Evolutionary conservation across 2,329 filamentous ascomycete species (phyloP).

Genomic region (Cryphonectria carpinicola): DNA sequence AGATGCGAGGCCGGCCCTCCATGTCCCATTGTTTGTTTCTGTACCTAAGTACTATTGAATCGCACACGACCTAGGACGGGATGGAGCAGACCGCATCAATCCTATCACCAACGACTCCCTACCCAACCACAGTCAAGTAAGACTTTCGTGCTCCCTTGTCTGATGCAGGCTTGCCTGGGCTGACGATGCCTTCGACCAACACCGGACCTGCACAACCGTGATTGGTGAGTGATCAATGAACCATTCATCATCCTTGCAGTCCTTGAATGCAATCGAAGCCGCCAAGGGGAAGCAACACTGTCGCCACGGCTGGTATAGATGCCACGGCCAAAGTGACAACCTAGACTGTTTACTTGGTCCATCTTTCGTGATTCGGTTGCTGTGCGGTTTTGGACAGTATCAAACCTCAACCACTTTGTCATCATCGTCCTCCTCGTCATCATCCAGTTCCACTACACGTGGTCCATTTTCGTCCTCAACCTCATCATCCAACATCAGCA

Average conservation of each 20-base stretch:
- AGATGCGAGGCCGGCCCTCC: neutral
- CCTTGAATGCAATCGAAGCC: neutral
- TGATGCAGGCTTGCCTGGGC: slow-evolving; percentile 25
- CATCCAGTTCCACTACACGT: slow-evolving; percentile 46
- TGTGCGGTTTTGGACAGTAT: neutral
- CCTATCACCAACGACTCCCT: neutral
- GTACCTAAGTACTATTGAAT: neutral
- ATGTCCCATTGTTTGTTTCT: neutral
- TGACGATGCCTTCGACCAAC: neutral
- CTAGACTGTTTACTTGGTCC: neutral
- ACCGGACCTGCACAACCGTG: neutral
- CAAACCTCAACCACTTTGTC: slow-evolving; percentile 60
- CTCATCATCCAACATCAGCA: slow-evolving; percentile 75
- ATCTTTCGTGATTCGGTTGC: neutral
- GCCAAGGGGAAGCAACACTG: neutral
- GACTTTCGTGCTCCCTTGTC: slow-evolving; percentile 14
- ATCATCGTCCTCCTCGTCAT: slow-evolving; percentile 58
- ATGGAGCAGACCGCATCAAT: neutral
- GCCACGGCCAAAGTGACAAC: neutral
- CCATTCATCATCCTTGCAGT: neutral
- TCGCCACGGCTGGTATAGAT: neutral
- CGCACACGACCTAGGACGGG: neutral
- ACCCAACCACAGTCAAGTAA: slow-evolving; percentile 15
- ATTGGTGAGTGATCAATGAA: neutral
- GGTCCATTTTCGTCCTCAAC: slow-evolving; percentile 48